phyloP scores from a whole-genome alignment of 2,329 filamentous ascomycete species.

The Ciborinia camelliae region DNA sequence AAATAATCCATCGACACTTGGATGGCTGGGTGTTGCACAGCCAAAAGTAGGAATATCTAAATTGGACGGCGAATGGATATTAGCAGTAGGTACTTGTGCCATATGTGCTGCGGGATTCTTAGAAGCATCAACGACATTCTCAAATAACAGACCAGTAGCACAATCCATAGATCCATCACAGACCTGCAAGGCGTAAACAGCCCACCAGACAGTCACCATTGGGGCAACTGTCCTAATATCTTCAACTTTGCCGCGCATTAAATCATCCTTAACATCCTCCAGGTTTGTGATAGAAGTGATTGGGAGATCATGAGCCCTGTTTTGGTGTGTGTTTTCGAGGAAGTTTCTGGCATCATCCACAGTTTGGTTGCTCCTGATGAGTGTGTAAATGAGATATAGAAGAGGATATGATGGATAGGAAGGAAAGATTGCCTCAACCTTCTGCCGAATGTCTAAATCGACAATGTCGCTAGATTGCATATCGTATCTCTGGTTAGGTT shows the following conservation, averaged over 20 bases:
- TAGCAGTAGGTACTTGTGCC: neutral
- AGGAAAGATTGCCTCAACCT: neutral
- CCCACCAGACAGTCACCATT: conserved; percentile 5
- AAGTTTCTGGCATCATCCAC: neutral
- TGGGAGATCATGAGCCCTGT: neutral
- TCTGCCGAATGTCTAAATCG: neutral
- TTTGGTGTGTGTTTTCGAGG: neutral
- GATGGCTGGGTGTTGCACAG: neutral
- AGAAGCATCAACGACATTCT: neutral
- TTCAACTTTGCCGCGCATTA: neutral
- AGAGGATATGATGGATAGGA: conserved; percentile 5
- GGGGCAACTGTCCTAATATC: neutral
- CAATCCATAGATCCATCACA: neutral
- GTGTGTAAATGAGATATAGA: conserved; percentile 4
- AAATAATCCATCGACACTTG: neutral
- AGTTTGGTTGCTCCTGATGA: neutral
- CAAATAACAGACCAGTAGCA: conserved; percentile 1
- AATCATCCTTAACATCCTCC: neutral
- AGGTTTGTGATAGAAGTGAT: neutral
- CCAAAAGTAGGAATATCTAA: neutral
- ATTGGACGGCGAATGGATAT: neutral
- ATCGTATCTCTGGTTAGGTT: neutral
- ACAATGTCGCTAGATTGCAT: neutral
- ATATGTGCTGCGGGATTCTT: neutral
- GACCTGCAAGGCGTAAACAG: neutral